Evolutionary conservation across 1,284 basidiomycete species (phyloP).

Genomic region (Tilletia indica): DNA sequence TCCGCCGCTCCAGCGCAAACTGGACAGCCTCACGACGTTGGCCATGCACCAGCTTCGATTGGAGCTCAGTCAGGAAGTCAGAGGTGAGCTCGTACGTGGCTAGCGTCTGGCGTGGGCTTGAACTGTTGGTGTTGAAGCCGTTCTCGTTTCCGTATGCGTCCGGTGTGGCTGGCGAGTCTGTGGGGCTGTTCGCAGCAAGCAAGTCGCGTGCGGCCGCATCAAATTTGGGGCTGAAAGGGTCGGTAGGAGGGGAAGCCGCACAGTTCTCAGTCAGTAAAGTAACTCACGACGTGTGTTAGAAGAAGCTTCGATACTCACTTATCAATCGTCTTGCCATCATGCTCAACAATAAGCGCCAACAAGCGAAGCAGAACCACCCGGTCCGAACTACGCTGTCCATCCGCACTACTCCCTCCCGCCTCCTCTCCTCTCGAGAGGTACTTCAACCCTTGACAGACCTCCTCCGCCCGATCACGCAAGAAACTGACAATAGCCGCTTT

Average conservation of each 20-base stretch:
- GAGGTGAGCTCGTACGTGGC: conserved; percentile 42
- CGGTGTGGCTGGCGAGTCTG: not conserved
- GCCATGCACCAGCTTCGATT: conserved; percentile 61
- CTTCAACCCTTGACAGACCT: conserved; percentile 44
- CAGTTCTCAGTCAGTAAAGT: conserved; percentile 3
- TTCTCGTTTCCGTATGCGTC: not conserved
- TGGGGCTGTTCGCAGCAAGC: conserved; percentile 26
- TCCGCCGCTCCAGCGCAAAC: conserved; percentile 78
- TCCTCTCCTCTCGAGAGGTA: conserved; percentile 27
- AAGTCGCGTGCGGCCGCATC: conserved; percentile 32
- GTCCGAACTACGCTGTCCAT: conserved; percentile 42
- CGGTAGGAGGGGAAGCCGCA: not conserved
- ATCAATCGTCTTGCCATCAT: conserved; percentile 42
- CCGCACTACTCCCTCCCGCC: not conserved
- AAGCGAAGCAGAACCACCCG: conserved; percentile 45
- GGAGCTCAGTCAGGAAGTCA: conserved; percentile 44
- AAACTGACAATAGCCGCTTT: conserved; percentile 43
- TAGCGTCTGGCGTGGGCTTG: conserved; percentile 16
- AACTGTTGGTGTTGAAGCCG: not conserved
- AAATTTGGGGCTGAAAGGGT: conserved; percentile 22
- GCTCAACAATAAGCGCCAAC: conserved; percentile 45
- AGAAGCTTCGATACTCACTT: conserved; percentile 12
- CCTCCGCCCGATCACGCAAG: conserved; percentile 45
- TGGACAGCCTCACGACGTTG: conserved; percentile 82
- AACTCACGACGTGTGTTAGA: conserved; percentile 16